Percentiles rank a stretch among this genome's conserved stretches.
These are phyloP conservation scores for Rosellinia necatrix DNA, from an alignment of 2,329 filamentous ascomycete genomes.

Conservation along the genomic window DNA sequence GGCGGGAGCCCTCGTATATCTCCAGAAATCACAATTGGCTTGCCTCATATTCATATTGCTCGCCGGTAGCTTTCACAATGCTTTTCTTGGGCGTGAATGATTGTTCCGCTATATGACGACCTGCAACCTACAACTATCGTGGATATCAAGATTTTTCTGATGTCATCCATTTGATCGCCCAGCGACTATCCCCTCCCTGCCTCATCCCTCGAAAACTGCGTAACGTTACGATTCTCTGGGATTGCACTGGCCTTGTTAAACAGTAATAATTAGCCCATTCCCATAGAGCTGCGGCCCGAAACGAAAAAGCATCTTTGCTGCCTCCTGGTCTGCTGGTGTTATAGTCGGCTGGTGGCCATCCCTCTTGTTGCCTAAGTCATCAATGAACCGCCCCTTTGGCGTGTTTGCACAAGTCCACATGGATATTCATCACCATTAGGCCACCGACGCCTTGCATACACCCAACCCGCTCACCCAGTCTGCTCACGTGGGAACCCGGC, in stretches of 20 bases:
- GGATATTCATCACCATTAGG: neutral
- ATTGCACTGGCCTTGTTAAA: neutral
- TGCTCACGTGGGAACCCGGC: neutral
- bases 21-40: conserved; percentile 3
- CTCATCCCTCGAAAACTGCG: conserved; percentile 3
- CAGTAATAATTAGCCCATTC: neutral
- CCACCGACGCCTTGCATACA: neutral
- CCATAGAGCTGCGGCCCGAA: neutral
- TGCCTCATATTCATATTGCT: neutral
- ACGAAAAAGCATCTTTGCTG: neutral
- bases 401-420: neutral
- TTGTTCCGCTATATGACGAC: neutral
- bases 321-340: neutral
- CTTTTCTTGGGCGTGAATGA: neutral
- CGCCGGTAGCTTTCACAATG: neutral
- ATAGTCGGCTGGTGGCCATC: too few species aligned
- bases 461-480: neutral
- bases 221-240: neutral
- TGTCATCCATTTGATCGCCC: neutral
- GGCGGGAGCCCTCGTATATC: neutral
- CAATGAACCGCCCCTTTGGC: too few species aligned
- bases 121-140: neutral
- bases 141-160: neutral
- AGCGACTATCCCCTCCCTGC: neutral
- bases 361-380: too few species aligned